These are phyloP conservation scores for Prototheca wickerhamii DNA, from an alignment of 163 green algal species.

Conservation along the genomic window DNA sequence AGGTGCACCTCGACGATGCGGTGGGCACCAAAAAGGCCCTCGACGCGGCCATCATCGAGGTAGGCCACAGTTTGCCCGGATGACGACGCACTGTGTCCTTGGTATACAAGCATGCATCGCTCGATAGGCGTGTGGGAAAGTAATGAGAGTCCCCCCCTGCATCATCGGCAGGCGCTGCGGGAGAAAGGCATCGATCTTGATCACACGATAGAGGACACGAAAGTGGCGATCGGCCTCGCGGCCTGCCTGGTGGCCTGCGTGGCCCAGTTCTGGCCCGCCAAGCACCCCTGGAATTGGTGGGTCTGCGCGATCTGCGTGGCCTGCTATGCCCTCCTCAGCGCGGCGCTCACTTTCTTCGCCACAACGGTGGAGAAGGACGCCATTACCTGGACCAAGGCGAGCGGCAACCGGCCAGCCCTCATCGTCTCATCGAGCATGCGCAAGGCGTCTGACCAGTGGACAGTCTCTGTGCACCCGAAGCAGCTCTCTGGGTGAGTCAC, in stretches of 20 bases:
- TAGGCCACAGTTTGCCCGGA: background rate
- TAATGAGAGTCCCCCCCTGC: background rate
- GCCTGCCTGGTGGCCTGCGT: constrained; percentile 37
- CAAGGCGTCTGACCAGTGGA: no score
- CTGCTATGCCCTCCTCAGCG: constrained; percentile 27
- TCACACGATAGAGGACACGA: constrained; percentile 37
- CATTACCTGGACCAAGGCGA: constrained; percentile 10
- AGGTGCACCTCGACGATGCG: constrained; percentile 29
- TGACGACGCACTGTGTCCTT: background rate
- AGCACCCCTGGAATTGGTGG: constrained; percentile 32
- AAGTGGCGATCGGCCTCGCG: constrained; percentile 39
- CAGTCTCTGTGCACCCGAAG: no score
- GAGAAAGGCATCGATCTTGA: constrained; percentile 36
- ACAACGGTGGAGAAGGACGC: constrained; percentile 16
- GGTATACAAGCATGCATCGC: background rate
- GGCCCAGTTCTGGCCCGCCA: constrained; percentile 51
- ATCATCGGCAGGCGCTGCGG: constrained; percentile 23
- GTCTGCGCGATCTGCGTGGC: constrained; percentile 39
- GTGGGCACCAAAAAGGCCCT: constrained; percentile 30
- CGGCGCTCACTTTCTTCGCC: background rate
- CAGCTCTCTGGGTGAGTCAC: no score
- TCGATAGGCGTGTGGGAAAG: no score
- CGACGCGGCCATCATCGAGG: constrained; percentile 31
- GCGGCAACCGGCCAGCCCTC: background rate
- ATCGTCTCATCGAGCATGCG: constrained; percentile 17